Base-by-base conservation (phyloP, 2,329 filamentous ascomycete species). In the Aspergillus ibericus region DNA sequence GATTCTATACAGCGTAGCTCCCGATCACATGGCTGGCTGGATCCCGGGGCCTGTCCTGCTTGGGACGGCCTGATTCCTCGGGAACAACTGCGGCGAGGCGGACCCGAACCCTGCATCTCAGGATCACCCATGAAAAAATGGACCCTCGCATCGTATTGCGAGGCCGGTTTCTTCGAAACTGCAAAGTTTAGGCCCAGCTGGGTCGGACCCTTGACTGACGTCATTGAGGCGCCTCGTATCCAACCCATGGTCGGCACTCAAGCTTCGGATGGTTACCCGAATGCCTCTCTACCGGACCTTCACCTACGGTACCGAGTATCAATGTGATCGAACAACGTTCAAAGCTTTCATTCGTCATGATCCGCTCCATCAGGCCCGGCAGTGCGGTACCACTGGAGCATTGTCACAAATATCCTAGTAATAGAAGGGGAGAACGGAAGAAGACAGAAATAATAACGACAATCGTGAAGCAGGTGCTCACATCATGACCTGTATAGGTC, bases 381-480 rank as follows among this genome's bases (percentile, higher is more conserved):
- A 32, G 22, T 32, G 9, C 51, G 40, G 22, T 12, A 32, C n/a
- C 18, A 27, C 44, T 38, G 53, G 12, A 53, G 25, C 20, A 29
- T 36, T 50, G 42, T 57, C 58, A 56, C 16, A 61, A 56, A 46
- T 25, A 52, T 48, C 44, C 29, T 53, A 51, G 27, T 53, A 59
- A 38, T 40, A 48, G 50, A 53, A 53, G 34, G 15, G 40, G 22
- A 53, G 49, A 46, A 47, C 34, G 34, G 52, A 55, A 63, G 42
- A 56, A 25, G 9, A 46, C 53, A 29, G 55, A 56, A 58, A 60
- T 49, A 60, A 57, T 67, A 62, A 61, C 60, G 57, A 68, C 58
- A 61, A 66, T 64, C 65, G 52, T 68, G 63, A 68, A 66, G 66
- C 58, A 62, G 53, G 61, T 49, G 63, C 60, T 63, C 61, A 62